Percentiles rank a stretch among this genome's conserved stretches.
Evolutionary conservation across 176 grass and related monocot genomes (phyloP).

Genomic region (Bonia amplexicaulis): DNA sequence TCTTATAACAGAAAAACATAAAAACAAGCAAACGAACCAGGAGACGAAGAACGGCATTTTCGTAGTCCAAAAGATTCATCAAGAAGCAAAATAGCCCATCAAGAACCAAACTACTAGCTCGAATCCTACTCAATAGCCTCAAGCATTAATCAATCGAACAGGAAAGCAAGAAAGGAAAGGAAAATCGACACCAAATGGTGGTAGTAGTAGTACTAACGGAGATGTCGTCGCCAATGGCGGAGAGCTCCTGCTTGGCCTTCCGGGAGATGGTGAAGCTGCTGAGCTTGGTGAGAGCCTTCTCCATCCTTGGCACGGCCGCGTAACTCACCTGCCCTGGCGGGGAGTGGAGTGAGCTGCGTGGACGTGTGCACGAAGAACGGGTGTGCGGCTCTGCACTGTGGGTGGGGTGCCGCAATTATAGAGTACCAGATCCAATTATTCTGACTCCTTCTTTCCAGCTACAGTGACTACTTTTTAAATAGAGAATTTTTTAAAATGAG

Average conservation of each 20-base stretch:
- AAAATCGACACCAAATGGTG: not conserved
- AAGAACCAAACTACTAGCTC: not conserved
- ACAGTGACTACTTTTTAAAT: too few relatives aligned
- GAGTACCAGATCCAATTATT: too few relatives aligned
- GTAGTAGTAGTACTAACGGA: conserved; percentile 43
- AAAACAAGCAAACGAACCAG: not conserved
- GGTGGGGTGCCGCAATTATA: conserved; percentile 8
- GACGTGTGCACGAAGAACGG: not conserved
- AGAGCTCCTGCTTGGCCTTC: conserved; percentile 96
- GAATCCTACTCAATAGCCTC: not conserved
- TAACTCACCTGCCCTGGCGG: not conserved
- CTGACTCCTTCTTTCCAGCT: too few relatives aligned
- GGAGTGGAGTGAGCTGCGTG: not conserved
- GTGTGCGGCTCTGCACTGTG: not conserved
- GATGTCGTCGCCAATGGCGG: conserved; percentile 87
- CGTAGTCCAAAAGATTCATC: not conserved
- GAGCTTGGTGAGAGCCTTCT: conserved; percentile 81
- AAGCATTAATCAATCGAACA: not conserved
- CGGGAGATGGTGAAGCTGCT: conserved; percentile 81
- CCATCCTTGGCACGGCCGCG: conserved; percentile 32
- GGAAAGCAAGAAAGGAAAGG: not conserved
- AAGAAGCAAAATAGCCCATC: not conserved
- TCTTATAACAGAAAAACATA: not conserved
- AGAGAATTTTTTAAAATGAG: too few relatives aligned
- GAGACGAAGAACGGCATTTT: not conserved